Evolutionary conservation across 2,329 filamentous ascomycete species (phyloP), one percentile per base, ranked within the genome.

Genomic region (Ascochyta clinopodiicola): DNA sequence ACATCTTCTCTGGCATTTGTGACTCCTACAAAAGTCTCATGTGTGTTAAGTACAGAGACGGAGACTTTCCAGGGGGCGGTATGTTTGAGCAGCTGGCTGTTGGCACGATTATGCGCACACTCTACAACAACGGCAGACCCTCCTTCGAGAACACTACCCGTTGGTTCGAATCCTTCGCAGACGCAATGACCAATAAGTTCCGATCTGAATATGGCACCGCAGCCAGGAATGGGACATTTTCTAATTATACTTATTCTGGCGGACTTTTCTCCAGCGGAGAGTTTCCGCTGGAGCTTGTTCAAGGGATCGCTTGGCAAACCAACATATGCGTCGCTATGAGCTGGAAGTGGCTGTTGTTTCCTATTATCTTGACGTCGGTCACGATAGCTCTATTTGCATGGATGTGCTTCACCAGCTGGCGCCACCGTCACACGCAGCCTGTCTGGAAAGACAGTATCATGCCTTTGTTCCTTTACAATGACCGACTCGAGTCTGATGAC

Each of bases 391-490:
- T 46, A 13, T 13, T 17, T 4, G 24, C 24, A 3, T 48, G 36
- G 45, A 44, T 39, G 4, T 44, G 37, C 10, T 8, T 21, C 2
- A 15, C 17, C 3, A 44, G 25, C 17, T 45, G 32, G 32, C 32
- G 22, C 21, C n/a, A 36, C 12, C 44, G 47, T n/a, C 17, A 36
- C 6, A 38, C 12, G 22, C 22, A 24, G 29, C 47, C 47, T 9
- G 47, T 51, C 8, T 44, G 47, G 47, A 51, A 51, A 25, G 47
- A 51, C 19, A 51, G 24, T 6, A 44, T 51, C 13, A 17, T 44
- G 15, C 47, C 47, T 0, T 15, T 51, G 3, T 12, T 44, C 0
- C 44, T 44, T 19, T 51, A 51, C 19, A 29, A 29, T 29, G 25
- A 29, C 25, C 25, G 25, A 29, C 25, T 29, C 9, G 5, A 29